Base-by-base conservation (phyloP, 2,329 filamentous ascomycete species). In the Colletotrichum lini region DNA sequence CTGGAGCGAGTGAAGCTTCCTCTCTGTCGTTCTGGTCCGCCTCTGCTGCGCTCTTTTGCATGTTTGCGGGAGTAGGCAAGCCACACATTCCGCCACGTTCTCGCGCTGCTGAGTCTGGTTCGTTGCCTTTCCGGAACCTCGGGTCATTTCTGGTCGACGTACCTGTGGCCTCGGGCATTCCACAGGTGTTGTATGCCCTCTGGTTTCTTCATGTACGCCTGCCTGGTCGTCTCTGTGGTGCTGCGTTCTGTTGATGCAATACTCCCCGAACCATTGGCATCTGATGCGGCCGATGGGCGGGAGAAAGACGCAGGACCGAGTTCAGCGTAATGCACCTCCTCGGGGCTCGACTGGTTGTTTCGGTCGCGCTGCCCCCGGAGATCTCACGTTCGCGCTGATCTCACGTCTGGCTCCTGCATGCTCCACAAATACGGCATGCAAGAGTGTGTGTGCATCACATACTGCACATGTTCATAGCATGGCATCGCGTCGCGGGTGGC, bases 21-120 rank as follows among this genome's bases (percentile, higher is more conserved):
- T 56, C 58, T 26, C 30, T 21, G 18, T 40, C 16, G 2, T 12
- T 47, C 21, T 23, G 16, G 26, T 40, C 42, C 40, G 49, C 21
- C 45, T 56, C 49, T 23, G 35, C 21, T 23, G 44, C 26, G 26
- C 26, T 50, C 44, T 62, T 47, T 35, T 57, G 49, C 42, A 71
- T 49, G 68, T 23, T 71, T 68, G 52, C 65, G 65, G 65, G 44
- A 18, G 60, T 44, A 42, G 16, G 42, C 18, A 44, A 72, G 69
- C 58, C 69, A 68, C 69, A 68, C 52, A 12, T 23, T 38, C 50
- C 61, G 44, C 67, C 68, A 62, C 57, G 35, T 70, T 70, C 56
- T 62, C 15, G 23, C 50, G 30, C 21, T 54, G 56, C 40, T 26
- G 6, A 23, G 56, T 47, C 16, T 42, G 58, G 56, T 45, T 52